phyloP scores from a whole-genome alignment of 495 filamentous ascomycete species.

The Trichoderma asperelloides region DNA sequence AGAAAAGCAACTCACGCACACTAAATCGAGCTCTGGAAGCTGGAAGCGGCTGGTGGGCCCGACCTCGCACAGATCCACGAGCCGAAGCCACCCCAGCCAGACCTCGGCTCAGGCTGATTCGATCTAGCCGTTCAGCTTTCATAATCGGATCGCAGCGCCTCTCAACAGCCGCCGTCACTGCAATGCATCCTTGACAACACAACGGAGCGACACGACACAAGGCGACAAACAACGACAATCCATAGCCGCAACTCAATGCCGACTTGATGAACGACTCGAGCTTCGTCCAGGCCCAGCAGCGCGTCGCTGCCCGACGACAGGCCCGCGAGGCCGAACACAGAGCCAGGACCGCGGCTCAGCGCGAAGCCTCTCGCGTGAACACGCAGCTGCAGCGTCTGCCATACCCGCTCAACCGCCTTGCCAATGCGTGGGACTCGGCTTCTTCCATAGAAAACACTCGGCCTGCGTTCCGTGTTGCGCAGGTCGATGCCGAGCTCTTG shows the following conservation, averaged over 20 bases:
- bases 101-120: neutral
- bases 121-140: neutral
- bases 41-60: neutral
- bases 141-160: neutral
- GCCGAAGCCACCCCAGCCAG: slow-evolving; percentile 2
- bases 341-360: slow-evolving; percentile 46
- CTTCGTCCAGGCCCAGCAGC: slow-evolving; percentile 78
- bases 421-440: slow-evolving; percentile 59
- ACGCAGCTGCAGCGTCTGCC: slow-evolving; percentile 50
- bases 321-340: slow-evolving; percentile 56
- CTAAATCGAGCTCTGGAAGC: neutral
- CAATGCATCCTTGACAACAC: neutral
- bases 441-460: slow-evolving; percentile 67
- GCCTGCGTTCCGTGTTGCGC: slow-evolving; percentile 87
- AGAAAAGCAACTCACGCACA: no score
- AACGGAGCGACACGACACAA: no score
- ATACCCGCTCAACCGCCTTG: slow-evolving; percentile 50
- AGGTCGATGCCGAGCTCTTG: slow-evolving; percentile 91
- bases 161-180: neutral
- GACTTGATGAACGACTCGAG: slow-evolving; percentile 61
- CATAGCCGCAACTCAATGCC: slow-evolving; percentile 5
- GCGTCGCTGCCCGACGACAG: slow-evolving; percentile 68
- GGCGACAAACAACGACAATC: neutral
- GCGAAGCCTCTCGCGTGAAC: slow-evolving; percentile 49
- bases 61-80: neutral